Percentiles rank a stretch among this genome's conserved stretches.
Evolutionary conservation across 2,329 filamentous ascomycete species (phyloP).

Genomic region (Apiospora kogelbergensis): DNA sequence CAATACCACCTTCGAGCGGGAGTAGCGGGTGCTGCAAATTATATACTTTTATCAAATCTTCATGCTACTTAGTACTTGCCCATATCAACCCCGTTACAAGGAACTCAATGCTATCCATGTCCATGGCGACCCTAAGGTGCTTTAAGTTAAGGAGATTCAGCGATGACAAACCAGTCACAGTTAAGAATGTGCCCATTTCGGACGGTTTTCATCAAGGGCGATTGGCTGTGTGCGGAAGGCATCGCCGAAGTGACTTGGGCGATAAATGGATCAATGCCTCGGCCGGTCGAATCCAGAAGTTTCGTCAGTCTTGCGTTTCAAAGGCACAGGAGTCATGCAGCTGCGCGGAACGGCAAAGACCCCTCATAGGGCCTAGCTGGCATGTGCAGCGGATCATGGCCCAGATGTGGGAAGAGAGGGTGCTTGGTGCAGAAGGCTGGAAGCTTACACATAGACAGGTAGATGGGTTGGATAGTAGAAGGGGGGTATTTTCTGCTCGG

Average conservation of each 20-base stretch:
- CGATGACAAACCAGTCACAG: neutral
- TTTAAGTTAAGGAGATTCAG: neutral
- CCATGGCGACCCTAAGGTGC: neutral
- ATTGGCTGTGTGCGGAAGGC: neutral
- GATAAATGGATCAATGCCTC: constrained; percentile 6
- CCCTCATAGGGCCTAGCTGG: constrained; percentile 7
- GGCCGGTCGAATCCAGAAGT: neutral
- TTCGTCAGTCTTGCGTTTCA: constrained; percentile 2
- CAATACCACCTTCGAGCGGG: neutral
- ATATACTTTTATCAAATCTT: neutral
- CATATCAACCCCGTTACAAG: neutral
- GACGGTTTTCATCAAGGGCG: neutral
- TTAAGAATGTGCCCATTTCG: neutral
- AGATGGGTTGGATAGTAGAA: neutral
- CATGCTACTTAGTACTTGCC: neutral
- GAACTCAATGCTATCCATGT: neutral
- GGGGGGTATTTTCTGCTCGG: neutral
- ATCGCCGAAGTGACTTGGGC: neutral
- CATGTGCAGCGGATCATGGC: neutral
- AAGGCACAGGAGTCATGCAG: neutral
- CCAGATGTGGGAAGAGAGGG: neutral
- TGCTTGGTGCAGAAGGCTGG: neutral
- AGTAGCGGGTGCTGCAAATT: neutral
- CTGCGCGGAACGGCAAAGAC: neutral
- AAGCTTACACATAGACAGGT: no score